A percentile compares a stretch with the other conserved stretches of the same genome.
Conservation (phyloP, 2,329 filamentous ascomycete genomes). For the Fusarium robinianum region DNA sequence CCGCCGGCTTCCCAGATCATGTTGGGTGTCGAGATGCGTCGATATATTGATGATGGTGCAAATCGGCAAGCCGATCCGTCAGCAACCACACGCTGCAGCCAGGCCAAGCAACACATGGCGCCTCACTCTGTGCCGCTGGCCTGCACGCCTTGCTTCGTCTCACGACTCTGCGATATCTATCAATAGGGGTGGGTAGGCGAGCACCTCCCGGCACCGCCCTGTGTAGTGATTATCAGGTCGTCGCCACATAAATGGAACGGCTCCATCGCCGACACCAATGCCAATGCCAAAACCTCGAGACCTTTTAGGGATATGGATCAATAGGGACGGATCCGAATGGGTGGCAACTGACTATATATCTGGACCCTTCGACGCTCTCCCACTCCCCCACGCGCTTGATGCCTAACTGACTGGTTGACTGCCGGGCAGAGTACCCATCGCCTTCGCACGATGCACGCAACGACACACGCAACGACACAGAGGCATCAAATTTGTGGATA, state of each 20-base stretch:
- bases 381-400: conserved; percentile 21
- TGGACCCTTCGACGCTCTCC: conserved; percentile 14
- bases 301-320: conserved; percentile 12
- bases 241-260: conserved; percentile 15
- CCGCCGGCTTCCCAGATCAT: not conserved
- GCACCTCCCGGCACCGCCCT: conserved; percentile 13
- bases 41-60: too few relatives aligned
- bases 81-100: too few relatives aligned
- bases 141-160: conserved; percentile 8
- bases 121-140: conserved; percentile 23
- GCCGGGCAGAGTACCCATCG: conserved; percentile 7
- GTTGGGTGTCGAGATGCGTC: too few relatives aligned
- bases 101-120: conserved; percentile 12
- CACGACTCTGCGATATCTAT: conserved; percentile 3
- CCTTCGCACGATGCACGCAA: conserved; percentile 6
- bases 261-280: too few relatives aligned
- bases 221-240: conserved; percentile 14
- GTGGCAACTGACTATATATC: conserved; percentile 5
- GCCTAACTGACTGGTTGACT: conserved; percentile 22
- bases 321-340: conserved; percentile 24
- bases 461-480: conserved; percentile 5
- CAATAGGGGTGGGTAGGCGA: too few relatives aligned
- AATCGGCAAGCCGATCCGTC: too few relatives aligned
- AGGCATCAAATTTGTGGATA: conserved; percentile 18
- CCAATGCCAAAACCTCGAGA: conserved; percentile 8